Base-by-base conservation (phyloP, 1,284 basidiomycete species). In the Lentinula novae-zelandiae region DNA sequence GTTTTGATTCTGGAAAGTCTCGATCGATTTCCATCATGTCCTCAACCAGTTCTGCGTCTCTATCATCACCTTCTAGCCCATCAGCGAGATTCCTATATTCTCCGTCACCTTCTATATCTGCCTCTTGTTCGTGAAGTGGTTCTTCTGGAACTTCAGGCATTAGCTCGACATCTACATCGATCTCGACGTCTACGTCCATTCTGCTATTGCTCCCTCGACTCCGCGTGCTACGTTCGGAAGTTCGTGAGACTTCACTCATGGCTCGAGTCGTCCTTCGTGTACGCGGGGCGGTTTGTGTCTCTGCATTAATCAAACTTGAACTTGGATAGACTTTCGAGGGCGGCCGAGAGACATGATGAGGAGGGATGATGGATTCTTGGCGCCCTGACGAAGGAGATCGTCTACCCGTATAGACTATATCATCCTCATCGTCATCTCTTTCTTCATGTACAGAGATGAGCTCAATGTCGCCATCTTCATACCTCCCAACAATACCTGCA, bases 401-500 rank as follows among this genome's bases (percentile, higher is more conserved):
- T 17, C 42, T 42, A 12, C 54, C 42, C 10, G 38, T 33, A 36
- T 57, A 36, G 0, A 52, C 52, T 34, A 36, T 53, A 53, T 33
- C 50, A 40, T 49, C 56, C 20, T 36, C 56, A 12, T 57, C 55
- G 31, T 39, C 40, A 46, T 59, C 36, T 39, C 39, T 44, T 36
- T 57, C 54, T 20, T 34, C 54, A 27, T 49, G 44, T 31, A 36
- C 53, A 27, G 33, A 54, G 22, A 54, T 54, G n/a, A 60, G 31
- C 34, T 40, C 33, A 20, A 54, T 54, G 46, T 54, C 53, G 27
- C 46, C 60, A 31, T 59, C 64, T 38, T 55, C 48, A 51, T 64
- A 63, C 31, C 57, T 58, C 27, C 63, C 60, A 9, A 9, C 7
- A 10, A 9, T 38, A 38, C 36, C 36, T 38, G 36, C 36, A 38